Percentiles rank a stretch among this genome's conserved stretches.
Conservation (phyloP, 192 early-diverging fungal genomes). For the Mortierella alpina region DNA sequence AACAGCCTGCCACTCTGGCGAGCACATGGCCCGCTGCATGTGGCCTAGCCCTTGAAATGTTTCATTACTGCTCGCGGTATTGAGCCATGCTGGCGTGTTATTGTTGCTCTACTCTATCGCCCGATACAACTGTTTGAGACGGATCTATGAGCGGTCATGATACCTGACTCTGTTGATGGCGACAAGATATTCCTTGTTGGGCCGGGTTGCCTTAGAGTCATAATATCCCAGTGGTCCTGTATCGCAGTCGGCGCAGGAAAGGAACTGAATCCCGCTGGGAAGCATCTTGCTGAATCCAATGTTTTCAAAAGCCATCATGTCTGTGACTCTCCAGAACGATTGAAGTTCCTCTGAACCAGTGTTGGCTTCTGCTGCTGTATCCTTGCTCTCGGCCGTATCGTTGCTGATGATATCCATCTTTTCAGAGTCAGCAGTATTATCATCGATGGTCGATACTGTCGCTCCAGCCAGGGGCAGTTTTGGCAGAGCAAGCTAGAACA, state of each 20-base stretch:
- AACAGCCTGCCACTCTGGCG: background rate
- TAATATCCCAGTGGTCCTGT: constrained; percentile 78
- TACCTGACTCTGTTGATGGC: constrained; percentile 72
- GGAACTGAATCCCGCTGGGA: constrained; percentile 65
- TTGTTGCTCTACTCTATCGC: background rate
- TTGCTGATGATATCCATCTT: background rate
- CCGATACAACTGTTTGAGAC: background rate
- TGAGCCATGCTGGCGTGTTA: background rate
- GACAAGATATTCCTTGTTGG: constrained; percentile 68
- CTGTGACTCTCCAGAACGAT: constrained; percentile 67
- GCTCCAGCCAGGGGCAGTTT: constrained; percentile 28
- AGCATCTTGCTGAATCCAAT: constrained; percentile 75
- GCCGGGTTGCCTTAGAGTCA: constrained; percentile 48
- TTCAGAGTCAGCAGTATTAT: background rate
- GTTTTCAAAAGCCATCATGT: constrained; percentile 85
- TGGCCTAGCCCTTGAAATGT: background rate
- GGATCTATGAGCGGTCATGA: constrained; percentile 23
- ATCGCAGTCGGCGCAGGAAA: constrained; percentile 84
- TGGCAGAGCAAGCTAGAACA: constrained; percentile 20
- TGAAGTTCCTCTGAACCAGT: constrained; percentile 16
- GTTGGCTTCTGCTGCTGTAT: background rate
- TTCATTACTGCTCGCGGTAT: too few relatives aligned
- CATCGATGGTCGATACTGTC: constrained; percentile 30
- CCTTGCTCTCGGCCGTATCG: background rate
- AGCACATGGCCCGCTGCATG: background rate